A percentile compares a stretch with the other conserved stretches of the same genome.
Evolutionary conservation across 1,284 basidiomycete genomes (phyloP).

Genomic region (Puccinia sorghi): DNA sequence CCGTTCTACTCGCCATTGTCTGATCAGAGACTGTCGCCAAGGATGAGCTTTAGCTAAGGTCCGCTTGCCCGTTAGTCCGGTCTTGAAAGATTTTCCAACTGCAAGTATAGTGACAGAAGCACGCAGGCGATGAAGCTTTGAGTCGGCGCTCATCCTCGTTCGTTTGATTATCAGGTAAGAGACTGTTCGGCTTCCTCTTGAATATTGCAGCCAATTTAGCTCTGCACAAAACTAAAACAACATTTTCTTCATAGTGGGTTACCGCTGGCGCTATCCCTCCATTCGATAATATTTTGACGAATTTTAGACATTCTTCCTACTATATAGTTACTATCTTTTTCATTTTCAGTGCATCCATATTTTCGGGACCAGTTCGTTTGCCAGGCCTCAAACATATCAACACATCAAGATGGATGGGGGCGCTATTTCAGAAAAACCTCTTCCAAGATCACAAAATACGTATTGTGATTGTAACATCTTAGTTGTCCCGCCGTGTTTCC

Average conservation of each 20-base stretch:
- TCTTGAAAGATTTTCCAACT: conserved; percentile 10
- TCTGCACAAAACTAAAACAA: not conserved
- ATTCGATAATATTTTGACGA: not conserved
- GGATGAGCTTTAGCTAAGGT: not conserved
- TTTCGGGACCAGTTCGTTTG: not conserved
- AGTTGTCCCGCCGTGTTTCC: not conserved
- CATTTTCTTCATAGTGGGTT: not conserved
- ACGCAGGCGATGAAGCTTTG: conserved; percentile 1
- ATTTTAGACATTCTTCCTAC: not conserved
- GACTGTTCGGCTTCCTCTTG: not conserved
- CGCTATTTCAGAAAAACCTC: not conserved
- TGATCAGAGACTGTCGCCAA: not conserved
- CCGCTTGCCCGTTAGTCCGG: not conserved
- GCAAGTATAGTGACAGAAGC: not conserved
- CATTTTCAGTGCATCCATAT: not conserved
- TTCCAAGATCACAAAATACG: not conserved
- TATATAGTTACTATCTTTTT: not conserved
- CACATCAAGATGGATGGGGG: not conserved
- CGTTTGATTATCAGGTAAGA: not conserved
- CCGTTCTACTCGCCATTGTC: not conserved
- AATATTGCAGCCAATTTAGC: not conserved
- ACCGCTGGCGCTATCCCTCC: not conserved
- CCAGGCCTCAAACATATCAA: not conserved
- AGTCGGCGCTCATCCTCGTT: not conserved
- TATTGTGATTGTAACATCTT: not conserved